These are phyloP conservation scores for Penstemon newberryi DNA, from an alignment of 257 asterid species.

Conservation along the genomic window DNA sequence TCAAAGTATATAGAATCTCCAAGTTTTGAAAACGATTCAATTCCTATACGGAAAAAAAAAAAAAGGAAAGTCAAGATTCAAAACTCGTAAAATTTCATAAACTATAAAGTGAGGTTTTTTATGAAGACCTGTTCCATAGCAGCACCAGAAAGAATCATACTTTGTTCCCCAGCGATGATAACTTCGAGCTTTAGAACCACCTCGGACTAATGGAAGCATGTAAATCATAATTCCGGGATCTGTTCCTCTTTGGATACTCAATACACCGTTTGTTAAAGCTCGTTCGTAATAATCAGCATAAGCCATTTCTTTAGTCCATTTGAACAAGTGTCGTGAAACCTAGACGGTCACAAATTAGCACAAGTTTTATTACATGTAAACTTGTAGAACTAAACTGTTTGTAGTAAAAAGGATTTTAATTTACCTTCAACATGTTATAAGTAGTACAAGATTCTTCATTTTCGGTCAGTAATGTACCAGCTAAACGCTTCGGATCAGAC, in stretches of 20 bases:
- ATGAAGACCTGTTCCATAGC: slow-evolving; percentile 86
- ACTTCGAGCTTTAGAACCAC: slow-evolving; percentile 78
- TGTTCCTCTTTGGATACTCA: slow-evolving; percentile 83
- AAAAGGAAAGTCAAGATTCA: neutral
- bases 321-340: slow-evolving; percentile 83
- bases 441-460: slow-evolving; percentile 94
- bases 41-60: slow-evolving; percentile 37
- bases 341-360: slow-evolving; percentile 19
- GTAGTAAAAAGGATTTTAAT: neutral
- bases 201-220: slow-evolving; percentile 78
- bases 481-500: slow-evolving; percentile 77
- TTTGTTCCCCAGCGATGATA: slow-evolving; percentile 83
- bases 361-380: neutral
- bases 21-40: slow-evolving; percentile 85
- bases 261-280: slow-evolving; percentile 83
- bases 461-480: slow-evolving; percentile 52
- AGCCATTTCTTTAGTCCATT: slow-evolving; percentile 88
- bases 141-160: slow-evolving; percentile 83
- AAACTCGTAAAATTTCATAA: neutral
- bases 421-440: slow-evolving; percentile 90
- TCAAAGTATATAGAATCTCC: slow-evolving; percentile 96
- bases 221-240: slow-evolving; percentile 92
- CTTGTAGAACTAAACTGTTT: neutral
- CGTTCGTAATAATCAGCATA: slow-evolving; percentile 93
- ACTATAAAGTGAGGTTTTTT: slow-evolving; percentile 8